Conservation (phyloP, 2,329 filamentous ascomycete species). For the Exophiala dermatitidis region DNA sequence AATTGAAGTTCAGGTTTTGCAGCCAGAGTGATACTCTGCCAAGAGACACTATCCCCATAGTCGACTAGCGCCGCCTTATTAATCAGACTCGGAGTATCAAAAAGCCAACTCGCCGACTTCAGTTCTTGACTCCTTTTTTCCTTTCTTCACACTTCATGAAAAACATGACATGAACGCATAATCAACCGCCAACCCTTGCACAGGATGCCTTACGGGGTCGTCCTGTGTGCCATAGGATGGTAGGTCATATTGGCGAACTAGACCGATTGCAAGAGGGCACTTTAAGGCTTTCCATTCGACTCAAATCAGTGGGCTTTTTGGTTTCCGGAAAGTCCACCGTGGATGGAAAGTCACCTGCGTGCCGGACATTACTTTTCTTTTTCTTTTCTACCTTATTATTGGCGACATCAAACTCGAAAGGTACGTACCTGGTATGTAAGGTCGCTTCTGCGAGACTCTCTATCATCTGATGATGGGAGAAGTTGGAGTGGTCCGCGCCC, state of each 20-base stretch:
- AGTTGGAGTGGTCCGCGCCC: too few species aligned
- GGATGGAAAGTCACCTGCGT: constrained; percentile 27
- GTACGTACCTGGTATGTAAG: neutral
- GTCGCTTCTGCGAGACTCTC: too few species aligned
- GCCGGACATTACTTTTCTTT: constrained; percentile 19
- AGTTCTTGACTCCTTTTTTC: constrained; percentile 3
- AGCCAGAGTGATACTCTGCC: too few species aligned
- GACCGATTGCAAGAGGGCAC: constrained; percentile 21
- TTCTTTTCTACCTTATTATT: neutral
- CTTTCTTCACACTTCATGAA: constrained; percentile 25
- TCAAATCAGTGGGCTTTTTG: constrained; percentile 4
- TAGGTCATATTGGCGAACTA: constrained; percentile 29
- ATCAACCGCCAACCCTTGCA: constrained; percentile 25
- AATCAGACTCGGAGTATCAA: too few species aligned
- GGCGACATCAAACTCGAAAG: neutral
- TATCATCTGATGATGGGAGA: too few species aligned
- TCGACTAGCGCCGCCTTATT: too few species aligned
- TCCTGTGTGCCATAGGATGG: constrained; percentile 21
- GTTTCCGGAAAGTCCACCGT: constrained; percentile 7
- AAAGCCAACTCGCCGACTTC: neutral
- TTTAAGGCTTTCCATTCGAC: constrained; percentile 22
- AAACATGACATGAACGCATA: constrained; percentile 25
- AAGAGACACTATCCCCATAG: too few species aligned
- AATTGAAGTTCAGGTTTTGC: too few species aligned
- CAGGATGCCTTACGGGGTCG: constrained; percentile 1